Base-by-base conservation (phyloP, 2,329 filamentous ascomycete genomes). In the Verticillium longisporum region DNA sequence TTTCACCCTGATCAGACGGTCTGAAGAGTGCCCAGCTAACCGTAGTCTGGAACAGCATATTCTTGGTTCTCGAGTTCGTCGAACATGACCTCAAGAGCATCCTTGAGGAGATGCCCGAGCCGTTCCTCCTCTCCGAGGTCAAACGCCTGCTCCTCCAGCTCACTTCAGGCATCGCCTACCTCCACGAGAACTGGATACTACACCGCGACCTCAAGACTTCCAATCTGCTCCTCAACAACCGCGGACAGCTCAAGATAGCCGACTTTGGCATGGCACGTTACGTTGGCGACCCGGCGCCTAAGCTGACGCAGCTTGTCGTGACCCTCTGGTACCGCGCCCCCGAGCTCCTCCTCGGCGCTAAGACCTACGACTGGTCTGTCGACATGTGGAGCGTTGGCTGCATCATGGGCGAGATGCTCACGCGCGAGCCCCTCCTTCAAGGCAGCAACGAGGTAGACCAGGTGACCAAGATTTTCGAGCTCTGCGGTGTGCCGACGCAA, bases 241-340 rank as follows among this genome's bases (percentile, higher is more conserved):
- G 92, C 55, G 95, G 95, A 55, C 88, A 90, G 73, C 88, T 99
- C 74, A 97, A 97, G 75, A 88, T 99, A 65, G 95, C 95, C 63
- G 95, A 99, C 76, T 99, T 99, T 72, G 95, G 95, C 73, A 97
- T 99, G 92, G 94, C 95, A 3, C 86, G 95, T 33, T 95, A 95
- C 76, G 90, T 90, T 61, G 90, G 90, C 58, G 87, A 91, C 67
- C 92, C 94, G 4, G 81, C 87, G 0, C 83, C 87, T 1, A 89
- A 90, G 64, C 83, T 98, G 63, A 98, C 95, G 2, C 90, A 94
- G 71, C 85, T 98, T 55, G 95, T 99, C 64, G 94, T 98, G 18
- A 99, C 95, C 6, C 83, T 99, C 6, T 99, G 95, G 95, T 99
- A 99, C 74, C 90, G 95, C 61, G 84, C 91, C 0, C 95, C 95